phyloP scores from a whole-genome alignment of 768 basidiomycete species.

The Suillus ampliporus region DNA sequence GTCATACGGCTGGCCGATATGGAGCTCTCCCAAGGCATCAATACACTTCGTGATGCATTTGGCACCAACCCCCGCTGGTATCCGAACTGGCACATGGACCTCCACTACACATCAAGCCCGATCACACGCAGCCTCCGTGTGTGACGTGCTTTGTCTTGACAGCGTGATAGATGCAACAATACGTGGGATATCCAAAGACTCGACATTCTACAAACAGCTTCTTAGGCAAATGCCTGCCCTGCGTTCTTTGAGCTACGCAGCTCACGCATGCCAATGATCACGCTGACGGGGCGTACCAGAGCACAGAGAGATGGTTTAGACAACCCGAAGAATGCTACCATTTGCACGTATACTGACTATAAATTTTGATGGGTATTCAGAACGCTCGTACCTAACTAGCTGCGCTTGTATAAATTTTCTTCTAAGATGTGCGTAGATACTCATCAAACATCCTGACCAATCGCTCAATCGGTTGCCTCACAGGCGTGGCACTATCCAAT shows the following conservation, averaged over 20 bases:
- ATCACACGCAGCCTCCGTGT: too few species aligned
- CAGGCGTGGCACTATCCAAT: conserved; percentile 15
- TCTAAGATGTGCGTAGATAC: conserved; percentile 16
- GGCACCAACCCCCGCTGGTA: not conserved
- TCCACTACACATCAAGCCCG: not conserved
- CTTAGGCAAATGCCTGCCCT: not conserved
- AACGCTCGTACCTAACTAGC: not conserved
- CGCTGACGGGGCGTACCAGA: not conserved
- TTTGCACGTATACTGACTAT: not conserved
- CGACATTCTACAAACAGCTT: not conserved
- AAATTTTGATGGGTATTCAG: not conserved
- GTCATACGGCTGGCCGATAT: not conserved
- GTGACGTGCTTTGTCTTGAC: not conserved
- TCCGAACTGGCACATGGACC: not conserved
- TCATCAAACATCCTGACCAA: conserved; percentile 17
- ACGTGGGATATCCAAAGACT: not conserved
- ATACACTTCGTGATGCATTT: not conserved
- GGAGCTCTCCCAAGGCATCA: not conserved
- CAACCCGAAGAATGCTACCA: not conserved
- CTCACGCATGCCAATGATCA: not conserved
- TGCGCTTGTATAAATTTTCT: not conserved
- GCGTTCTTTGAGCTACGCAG: not conserved
- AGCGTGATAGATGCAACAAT: not conserved
- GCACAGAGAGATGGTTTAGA: not conserved
- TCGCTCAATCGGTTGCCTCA: conserved; percentile 18